These are phyloP conservation scores for Penicillium waksmanii DNA, from an alignment of 495 filamentous ascomycete species.

Conservation along the genomic window DNA sequence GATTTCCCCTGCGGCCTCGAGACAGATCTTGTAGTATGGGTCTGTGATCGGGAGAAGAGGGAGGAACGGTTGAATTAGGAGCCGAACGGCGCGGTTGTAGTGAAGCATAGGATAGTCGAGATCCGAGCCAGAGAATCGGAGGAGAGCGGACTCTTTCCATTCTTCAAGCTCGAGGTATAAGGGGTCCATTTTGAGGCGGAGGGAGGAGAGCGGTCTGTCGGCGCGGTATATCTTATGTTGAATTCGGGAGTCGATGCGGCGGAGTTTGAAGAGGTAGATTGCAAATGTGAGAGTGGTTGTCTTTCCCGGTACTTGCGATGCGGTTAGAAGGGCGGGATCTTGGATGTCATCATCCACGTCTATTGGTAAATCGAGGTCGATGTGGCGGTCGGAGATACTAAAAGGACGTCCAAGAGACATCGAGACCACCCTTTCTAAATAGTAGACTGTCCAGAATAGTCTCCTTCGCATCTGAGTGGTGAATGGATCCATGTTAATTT, in stretches of 20 bases:
- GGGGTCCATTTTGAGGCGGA: constrained; percentile 53
- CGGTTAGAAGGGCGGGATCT: constrained; percentile 45
- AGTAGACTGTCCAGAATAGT: constrained; percentile 60
- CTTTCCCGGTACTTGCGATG: constrained; percentile 34
- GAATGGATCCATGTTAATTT: constrained; percentile 49
- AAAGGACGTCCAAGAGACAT: constrained; percentile 56
- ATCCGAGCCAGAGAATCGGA: constrained; percentile 42
- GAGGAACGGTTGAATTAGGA: constrained; percentile 57
- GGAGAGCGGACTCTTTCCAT: constrained; percentile 51
- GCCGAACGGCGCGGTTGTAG: constrained; percentile 54
- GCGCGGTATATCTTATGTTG: constrained; percentile 59
- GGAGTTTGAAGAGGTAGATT: constrained; percentile 54
- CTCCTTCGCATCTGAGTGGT: constrained; percentile 52
- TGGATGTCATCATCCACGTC: constrained; percentile 52
- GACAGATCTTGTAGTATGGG: constrained; percentile 54
- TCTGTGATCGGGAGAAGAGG: constrained; percentile 52
- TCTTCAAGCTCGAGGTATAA: constrained; percentile 54
- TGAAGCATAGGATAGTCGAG: constrained; percentile 56
- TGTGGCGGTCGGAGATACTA: constrained; percentile 56
- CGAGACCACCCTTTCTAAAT: constrained; percentile 53
- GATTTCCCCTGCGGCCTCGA: constrained; percentile 54
- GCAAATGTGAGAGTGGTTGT: constrained; percentile 51
- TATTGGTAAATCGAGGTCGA: constrained; percentile 53
- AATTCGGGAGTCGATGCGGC: constrained; percentile 56
- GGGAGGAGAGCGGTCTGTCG: constrained; percentile 48